A percentile compares a stretch with the other conserved stretches of the same genome.
Conservation (phyloP, 2,329 filamentous ascomycete species). For the Curvularia spicifera region DNA sequence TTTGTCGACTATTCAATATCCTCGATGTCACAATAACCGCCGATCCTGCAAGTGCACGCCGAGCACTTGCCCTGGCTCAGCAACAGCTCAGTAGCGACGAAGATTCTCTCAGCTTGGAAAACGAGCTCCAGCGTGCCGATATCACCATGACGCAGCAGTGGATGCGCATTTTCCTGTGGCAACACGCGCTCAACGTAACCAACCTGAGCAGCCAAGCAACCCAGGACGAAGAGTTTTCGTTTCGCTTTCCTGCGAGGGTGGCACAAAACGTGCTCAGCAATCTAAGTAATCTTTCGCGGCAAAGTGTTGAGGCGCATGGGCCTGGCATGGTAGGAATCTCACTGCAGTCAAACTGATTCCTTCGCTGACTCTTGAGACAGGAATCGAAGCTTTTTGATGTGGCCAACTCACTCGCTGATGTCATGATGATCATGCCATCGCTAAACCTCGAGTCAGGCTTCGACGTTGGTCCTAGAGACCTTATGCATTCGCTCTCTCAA, state of each 20-base stretch:
- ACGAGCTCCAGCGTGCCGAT: conserved; percentile 47
- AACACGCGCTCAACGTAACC: conserved; percentile 45
- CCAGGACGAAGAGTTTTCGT: conserved; percentile 44
- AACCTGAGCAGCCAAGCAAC: conserved; percentile 36
- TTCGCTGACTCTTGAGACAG: conserved; percentile 19
- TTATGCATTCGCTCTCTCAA: conserved; percentile 43
- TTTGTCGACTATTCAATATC: conserved; percentile 45
- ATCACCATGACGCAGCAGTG: conserved; percentile 49
- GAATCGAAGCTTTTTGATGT: conserved; percentile 48
- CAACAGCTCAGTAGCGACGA: conserved; percentile 43
- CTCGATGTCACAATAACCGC: conserved; percentile 45
- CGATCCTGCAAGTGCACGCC: conserved; percentile 37
- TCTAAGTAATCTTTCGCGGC: conserved; percentile 38
- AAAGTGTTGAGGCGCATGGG: conserved; percentile 45
- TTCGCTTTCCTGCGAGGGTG: conserved; percentile 45
- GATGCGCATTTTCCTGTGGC: conserved; percentile 49
- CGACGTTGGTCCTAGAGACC: conserved; percentile 41
- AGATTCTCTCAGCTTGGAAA: conserved; percentile 37
- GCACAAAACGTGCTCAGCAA: conserved; percentile 43
- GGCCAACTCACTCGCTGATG: conserved; percentile 45
- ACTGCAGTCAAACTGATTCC: neutral
- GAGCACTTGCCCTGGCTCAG: conserved; percentile 41
- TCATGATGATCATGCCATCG: conserved; percentile 47
- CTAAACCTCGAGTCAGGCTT: conserved; percentile 43
- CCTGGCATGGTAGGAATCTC: conserved; percentile 43